These are phyloP conservation scores for Colletotrichum tofieldiae DNA, from an alignment of 2,329 filamentous ascomycete species.

Conservation along the genomic window DNA sequence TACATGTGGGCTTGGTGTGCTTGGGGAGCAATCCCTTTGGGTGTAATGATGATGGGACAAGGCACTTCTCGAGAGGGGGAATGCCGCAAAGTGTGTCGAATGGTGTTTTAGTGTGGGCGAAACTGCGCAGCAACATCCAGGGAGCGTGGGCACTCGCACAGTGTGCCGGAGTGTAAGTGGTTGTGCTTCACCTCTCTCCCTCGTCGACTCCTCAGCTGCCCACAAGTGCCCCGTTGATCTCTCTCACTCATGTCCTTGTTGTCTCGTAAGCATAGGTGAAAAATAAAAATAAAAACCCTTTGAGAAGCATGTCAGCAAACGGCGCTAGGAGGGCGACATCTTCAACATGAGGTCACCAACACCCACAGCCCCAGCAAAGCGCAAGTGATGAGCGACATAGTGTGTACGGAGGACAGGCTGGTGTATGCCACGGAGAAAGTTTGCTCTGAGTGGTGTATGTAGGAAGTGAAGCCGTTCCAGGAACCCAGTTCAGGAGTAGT, in stretches of 20 bases:
- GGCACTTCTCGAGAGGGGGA: conserved; percentile 37
- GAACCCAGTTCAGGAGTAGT: not conserved
- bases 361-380: conserved; percentile 32
- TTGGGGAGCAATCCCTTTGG: conserved; percentile 23
- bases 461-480: conserved; percentile 15
- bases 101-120: conserved; percentile 42
- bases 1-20: conserved; percentile 20
- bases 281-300: not conserved
- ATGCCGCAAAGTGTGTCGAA: conserved; percentile 41
- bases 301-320: conserved; percentile 15
- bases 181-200: not conserved
- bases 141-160: conserved; percentile 28
- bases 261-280: conserved; percentile 8
- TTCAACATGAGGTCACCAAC: conserved; percentile 23
- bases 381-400: not conserved
- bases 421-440: conserved; percentile 13
- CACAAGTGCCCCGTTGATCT: conserved; percentile 12
- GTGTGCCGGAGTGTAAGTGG: conserved; percentile 25
- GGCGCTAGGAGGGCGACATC: conserved; percentile 18
- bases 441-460: conserved; percentile 8
- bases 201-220: conserved; percentile 7
- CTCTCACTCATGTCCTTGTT: not conserved
- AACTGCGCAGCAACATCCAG: conserved; percentile 29
- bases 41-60: conserved; percentile 40
- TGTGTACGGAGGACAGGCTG: not conserved